phyloP scores from a whole-genome alignment of 2,329 filamentous ascomycete species.

The Sclerotinia borealis region DNA sequence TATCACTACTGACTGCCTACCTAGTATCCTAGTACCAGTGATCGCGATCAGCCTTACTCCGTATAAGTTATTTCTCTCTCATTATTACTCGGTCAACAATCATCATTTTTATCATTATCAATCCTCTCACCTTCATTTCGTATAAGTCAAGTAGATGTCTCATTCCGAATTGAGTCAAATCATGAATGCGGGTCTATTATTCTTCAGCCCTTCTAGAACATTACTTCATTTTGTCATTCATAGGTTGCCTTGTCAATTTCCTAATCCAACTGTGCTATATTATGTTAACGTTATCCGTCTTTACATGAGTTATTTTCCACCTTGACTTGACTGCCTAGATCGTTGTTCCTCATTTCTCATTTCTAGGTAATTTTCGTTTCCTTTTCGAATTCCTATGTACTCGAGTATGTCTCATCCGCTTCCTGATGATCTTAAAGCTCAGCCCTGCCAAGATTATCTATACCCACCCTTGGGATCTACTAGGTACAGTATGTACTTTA shows the following conservation, averaged over 20 bases:
- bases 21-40: too few species aligned
- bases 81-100: too few species aligned
- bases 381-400: neutral
- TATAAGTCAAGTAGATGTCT: too few species aligned
- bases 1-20: too few species aligned
- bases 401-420: neutral
- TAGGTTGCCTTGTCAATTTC: too few species aligned
- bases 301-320: conserved; percentile 1
- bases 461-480: neutral
- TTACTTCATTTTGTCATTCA: neutral
- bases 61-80: too few species aligned
- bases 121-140: too few species aligned
- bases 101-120: too few species aligned
- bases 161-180: neutral
- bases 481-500: too few species aligned
- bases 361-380: neutral
- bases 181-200: too few species aligned
- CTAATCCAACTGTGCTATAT: neutral
- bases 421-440: neutral
- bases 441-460: neutral
- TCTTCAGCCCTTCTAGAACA: neutral
- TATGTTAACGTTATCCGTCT: neutral
- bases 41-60: too few species aligned
- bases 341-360: neutral
- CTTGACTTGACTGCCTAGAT: too few species aligned